Evolutionary conservation across 306 rosid genomes (phyloP).

Genomic region (Ochetophila trinervis): DNA sequence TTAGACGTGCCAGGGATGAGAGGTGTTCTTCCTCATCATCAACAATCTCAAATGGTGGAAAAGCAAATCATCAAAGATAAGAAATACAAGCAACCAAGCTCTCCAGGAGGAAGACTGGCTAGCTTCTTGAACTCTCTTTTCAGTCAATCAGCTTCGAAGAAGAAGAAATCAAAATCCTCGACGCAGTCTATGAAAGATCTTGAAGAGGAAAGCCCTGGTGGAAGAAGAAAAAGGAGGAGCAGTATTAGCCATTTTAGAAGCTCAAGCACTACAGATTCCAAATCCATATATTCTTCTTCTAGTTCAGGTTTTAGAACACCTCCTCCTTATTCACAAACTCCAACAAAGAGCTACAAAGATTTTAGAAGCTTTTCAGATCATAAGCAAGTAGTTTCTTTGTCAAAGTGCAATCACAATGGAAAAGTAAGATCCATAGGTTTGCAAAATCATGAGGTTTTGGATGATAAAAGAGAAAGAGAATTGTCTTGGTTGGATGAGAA

Average conservation of each 20-base stretch:
- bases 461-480: conserved; percentile 49
- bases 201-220: conserved; percentile 68
- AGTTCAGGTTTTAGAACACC: conserved; percentile 82
- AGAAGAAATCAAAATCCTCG: conserved; percentile 77
- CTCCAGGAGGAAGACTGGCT: conserved; percentile 91
- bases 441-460: conserved; percentile 33
- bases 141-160: conserved; percentile 80
- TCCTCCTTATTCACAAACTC: conserved; percentile 60
- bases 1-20: conserved; percentile 76
- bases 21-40: conserved; percentile 51
- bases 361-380: conserved; percentile 57
- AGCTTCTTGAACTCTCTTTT: conserved; percentile 92
- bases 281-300: conserved; percentile 59
- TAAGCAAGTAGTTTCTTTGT: conserved; percentile 39
- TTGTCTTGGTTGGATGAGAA: conserved; percentile 36
- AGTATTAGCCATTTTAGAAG: conserved; percentile 91
- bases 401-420: conserved; percentile 32
- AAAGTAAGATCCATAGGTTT: conserved; percentile 25
- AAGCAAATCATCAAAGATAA: conserved; percentile 58
- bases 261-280: conserved; percentile 52
- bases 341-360: conserved; percentile 71
- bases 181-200: conserved; percentile 66
- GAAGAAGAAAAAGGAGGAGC: conserved; percentile 70
- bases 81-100: conserved; percentile 84
- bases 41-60: conserved; percentile 35